These are phyloP conservation scores for Leucocoprinus sp. DNA, from an alignment of 768 basidiomycete genomes.

Conservation along the genomic window DNA sequence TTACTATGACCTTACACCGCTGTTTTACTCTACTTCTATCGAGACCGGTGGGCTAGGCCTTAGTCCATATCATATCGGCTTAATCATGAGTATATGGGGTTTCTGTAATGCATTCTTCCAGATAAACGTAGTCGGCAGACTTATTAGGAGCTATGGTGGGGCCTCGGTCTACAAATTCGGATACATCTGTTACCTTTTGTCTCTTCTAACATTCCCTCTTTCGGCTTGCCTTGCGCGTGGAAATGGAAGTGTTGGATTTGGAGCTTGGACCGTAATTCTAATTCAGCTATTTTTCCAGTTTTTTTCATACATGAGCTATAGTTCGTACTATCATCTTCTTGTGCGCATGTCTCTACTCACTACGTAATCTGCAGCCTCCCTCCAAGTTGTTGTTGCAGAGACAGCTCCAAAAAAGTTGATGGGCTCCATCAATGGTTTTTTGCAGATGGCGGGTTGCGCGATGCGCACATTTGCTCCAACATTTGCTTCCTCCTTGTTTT, in stretches of 20 bases:
- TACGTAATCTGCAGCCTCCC: too few relatives aligned
- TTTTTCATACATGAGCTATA: constrained; percentile 24
- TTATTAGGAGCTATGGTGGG: constrained; percentile 47
- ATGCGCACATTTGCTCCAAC: constrained; percentile 46
- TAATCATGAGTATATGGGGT: constrained; percentile 40
- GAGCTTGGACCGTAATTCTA: constrained; percentile 22
- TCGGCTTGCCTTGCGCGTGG: constrained; percentile 24
- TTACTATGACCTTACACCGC: constrained; percentile 28
- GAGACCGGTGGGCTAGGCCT: constrained; percentile 60
- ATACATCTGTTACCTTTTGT: constrained; percentile 18
- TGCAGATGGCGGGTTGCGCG: constrained; percentile 42
- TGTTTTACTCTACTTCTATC: constrained; percentile 51
- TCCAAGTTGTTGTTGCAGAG: constrained; percentile 37
- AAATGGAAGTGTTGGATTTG: constrained; percentile 24
- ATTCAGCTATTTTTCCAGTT: constrained; percentile 24
- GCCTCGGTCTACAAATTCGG: constrained; percentile 38
- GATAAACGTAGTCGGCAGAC: constrained; percentile 38
- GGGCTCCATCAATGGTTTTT: constrained; percentile 46
- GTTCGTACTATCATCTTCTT: constrained; percentile 20
- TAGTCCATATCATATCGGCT: constrained; percentile 52
- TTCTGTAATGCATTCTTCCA: constrained; percentile 45
- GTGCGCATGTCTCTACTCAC: too few relatives aligned
- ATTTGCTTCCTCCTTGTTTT: constrained; percentile 49
- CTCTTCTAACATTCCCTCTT: constrained; percentile 26
- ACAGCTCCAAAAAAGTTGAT: constrained; percentile 32